These are phyloP conservation scores for Penicillium sp. DNA, from an alignment of 2,329 filamentous ascomycete genomes.

Conservation along the genomic window DNA sequence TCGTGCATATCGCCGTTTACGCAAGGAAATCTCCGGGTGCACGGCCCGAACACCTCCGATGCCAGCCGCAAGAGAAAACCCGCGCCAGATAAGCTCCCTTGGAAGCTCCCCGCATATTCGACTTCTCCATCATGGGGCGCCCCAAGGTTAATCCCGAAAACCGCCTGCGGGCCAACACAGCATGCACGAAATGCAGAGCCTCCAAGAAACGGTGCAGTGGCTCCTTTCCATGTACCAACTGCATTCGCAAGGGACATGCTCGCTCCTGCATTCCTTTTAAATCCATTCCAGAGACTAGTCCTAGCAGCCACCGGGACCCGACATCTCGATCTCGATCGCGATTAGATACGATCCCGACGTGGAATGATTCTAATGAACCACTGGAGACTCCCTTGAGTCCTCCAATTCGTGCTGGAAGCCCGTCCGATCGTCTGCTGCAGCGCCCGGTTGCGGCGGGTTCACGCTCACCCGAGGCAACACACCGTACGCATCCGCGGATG, in stretches of 20 bases:
- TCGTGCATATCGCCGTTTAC: no score
- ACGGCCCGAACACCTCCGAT: conserved; percentile 9
- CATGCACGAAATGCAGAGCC: conserved; percentile 50
- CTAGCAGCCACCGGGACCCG: conserved; percentile 11
- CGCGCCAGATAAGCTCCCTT: background rate
- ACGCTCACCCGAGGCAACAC: conserved; percentile 29
- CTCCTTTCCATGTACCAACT: conserved; percentile 50
- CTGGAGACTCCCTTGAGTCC: conserved; percentile 2
- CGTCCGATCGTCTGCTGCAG: conserved; percentile 1
- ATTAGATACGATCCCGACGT: background rate
- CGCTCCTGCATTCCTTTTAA: conserved; percentile 38
- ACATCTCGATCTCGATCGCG: background rate
- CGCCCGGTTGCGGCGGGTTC: conserved; percentile 12
- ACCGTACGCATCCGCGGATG: conserved; percentile 43
- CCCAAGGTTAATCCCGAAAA: conserved; percentile 53
- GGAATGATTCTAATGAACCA: background rate
- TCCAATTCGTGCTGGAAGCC: background rate
- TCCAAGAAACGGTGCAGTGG: conserved; percentile 55
- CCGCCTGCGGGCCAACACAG: conserved; percentile 50
- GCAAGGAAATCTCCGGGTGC: background rate
- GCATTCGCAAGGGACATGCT: conserved; percentile 45
- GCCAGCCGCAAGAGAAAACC: background rate
- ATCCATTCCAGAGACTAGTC: conserved; percentile 24
- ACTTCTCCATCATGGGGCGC: conserved; percentile 47
- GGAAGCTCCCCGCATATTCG: conserved; percentile 2